Evolutionary conservation across 345 rosid species (phyloP).

Genomic region (Eucalyptus lansdowneana): DNA sequence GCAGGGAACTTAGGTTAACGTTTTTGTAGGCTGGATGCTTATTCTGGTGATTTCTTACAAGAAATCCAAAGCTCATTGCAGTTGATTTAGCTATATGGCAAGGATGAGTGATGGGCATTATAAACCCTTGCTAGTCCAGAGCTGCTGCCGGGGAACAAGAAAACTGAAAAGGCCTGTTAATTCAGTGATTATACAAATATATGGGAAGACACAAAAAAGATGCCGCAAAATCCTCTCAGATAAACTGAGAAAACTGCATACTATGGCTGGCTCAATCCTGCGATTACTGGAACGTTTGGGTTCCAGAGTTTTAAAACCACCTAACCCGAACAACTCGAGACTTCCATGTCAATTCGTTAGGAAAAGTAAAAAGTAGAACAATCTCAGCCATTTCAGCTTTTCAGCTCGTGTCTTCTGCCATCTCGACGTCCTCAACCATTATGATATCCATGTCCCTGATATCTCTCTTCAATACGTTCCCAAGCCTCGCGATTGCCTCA

Average conservation of each 20-base stretch:
- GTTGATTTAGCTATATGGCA: background rate
- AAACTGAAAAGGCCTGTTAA: background rate
- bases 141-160: background rate
- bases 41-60: background rate
- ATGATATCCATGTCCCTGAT: slow-evolving; percentile 77
- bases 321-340: background rate
- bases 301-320: background rate
- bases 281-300: background rate
- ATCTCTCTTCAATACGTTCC: slow-evolving; percentile 73
- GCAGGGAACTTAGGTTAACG: background rate
- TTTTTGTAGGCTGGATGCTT: background rate
- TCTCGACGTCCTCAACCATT: slow-evolving; percentile 70
- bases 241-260: background rate
- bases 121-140: background rate
- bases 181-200: background rate
- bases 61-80: background rate
- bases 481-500: slow-evolving; percentile 80
- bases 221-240: background rate
- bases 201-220: background rate
- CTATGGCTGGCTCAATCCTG: background rate
- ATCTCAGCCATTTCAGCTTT: background rate
- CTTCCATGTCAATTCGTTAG: background rate
- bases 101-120: background rate
- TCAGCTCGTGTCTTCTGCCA: slow-evolving; percentile 23
- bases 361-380: background rate